Base-by-base conservation (phyloP, 441 rosid genomes). In the Syzygium syzygioides region DNA sequence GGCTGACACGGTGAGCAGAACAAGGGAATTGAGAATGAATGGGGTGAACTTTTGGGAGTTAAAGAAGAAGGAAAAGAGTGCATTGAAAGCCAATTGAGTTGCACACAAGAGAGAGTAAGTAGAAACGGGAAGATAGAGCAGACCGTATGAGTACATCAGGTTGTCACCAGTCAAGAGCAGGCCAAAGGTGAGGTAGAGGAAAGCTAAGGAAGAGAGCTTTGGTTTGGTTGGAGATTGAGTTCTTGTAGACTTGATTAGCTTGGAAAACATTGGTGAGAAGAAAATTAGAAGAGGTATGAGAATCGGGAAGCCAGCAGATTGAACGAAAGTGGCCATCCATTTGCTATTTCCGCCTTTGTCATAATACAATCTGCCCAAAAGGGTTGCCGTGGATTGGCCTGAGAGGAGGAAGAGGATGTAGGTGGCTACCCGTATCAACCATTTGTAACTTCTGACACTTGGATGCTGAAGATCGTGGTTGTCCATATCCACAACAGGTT, bases 281-380 rank as follows among this genome's bases (percentile, higher is more conserved):
- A 89, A 89, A 71, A 91, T 88, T 45, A 93, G 85, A 62, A 92
- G 89, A 15, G 94, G 95, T 57, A 93, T 83, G 25, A 94, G 92
- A 37, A 94, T 76, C 37, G 96, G 96, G 91, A 95, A 95, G 85
- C 95, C 96, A 6, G 93, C 93, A 37, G 95, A 91, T 89, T 95
- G 97, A 89, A 94, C 96, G 32, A 94, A 89, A 9, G 95, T 94
- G 55, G 95, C 94, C 93, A 94, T 93, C 97, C 97, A 95, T 91
- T 93, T 94, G 91, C 97, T 93, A 34, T 92, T 92, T 9, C 97
- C 97, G 41, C 96, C 96, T 85, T 90, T 91, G 90, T 94, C 95
- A 64, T 89, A 95, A 91, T 93, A 95, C 20, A 93, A 86, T 88
- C 94, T 91, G 64, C 97, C 96, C 6, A 95, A 87, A 55, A 94